phyloP scores from a whole-genome alignment of 306 rosid species.

The Glycyrrhiza uralensis region DNA sequence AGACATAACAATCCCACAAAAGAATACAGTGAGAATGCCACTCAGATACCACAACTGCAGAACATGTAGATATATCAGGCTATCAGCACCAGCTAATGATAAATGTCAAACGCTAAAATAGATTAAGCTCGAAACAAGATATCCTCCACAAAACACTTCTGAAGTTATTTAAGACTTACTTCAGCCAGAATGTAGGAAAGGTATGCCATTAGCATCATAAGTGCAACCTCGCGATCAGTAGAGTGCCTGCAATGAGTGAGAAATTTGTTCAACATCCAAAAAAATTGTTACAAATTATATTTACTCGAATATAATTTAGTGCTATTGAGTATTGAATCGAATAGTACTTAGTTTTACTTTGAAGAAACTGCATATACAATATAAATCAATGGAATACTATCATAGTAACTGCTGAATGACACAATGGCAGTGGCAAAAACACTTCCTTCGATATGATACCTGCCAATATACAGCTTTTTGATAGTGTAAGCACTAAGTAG shows the following conservation, averaged over 20 bases:
- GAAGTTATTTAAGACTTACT: conserved; percentile 51
- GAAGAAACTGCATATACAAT: background rate
- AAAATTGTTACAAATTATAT: background rate
- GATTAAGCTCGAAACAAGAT: background rate
- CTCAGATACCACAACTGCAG: conserved; percentile 84
- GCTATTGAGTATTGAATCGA: too few relatives aligned
- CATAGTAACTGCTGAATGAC: background rate
- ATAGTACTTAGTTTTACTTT: background rate
- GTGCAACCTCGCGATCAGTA: conserved; percentile 96
- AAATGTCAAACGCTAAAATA: background rate
- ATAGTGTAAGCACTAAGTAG: conserved; percentile 84
- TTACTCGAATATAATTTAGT: too few relatives aligned
- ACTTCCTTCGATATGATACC: conserved; percentile 43
- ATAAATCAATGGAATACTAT: conserved; percentile 12
- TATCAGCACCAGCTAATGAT: conserved; percentile 2
- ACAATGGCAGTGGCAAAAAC: background rate
- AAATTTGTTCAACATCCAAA: conserved; percentile 2
- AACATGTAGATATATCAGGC: conserved; percentile 22
- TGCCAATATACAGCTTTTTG: conserved; percentile 85
- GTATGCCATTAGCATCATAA: conserved; percentile 98
- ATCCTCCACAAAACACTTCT: background rate
- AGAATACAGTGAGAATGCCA: conserved; percentile 98
- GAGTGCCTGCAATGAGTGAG: conserved; percentile 71
- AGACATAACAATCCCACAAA: conserved; percentile 97
- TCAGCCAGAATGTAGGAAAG: conserved; percentile 96